A percentile compares a stretch with the other conserved stretches of the same genome.
Conservation (phyloP, 805 yeast genomes). For the Candida dajiaensis region DNA sequence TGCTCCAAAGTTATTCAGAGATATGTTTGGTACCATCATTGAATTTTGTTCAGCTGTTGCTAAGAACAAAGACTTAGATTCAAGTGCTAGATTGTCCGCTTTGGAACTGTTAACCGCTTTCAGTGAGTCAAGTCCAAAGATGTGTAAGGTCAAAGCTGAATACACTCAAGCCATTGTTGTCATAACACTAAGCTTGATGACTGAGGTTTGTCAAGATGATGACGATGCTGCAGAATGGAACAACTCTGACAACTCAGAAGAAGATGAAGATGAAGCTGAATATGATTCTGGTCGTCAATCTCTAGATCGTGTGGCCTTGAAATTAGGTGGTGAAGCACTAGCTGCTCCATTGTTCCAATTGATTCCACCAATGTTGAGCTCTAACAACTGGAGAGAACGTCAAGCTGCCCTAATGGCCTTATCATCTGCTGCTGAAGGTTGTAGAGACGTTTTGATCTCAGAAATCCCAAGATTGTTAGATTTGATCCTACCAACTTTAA, state of each 20-base stretch:
- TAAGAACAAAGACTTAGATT: constrained; percentile 74
- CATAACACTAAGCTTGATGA: constrained; percentile 75
- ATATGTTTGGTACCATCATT: constrained; percentile 84
- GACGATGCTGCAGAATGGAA: constrained; percentile 89
- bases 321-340: constrained; percentile 74
- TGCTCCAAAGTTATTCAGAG: constrained; percentile 91
- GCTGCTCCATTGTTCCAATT: constrained; percentile 84
- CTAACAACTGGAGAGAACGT: constrained; percentile 85
- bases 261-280: constrained; percentile 79
- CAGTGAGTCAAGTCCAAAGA: constrained; percentile 87
- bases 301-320: constrained; percentile 84
- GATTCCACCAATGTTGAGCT: constrained; percentile 75
- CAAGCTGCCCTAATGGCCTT: constrained; percentile 97
- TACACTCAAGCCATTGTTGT: constrained; percentile 71
- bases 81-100: constrained; percentile 76
- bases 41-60: constrained; percentile 82
- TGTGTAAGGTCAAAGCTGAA: constrained; percentile 78
- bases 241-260: constrained; percentile 69
- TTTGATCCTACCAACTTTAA: constrained; percentile 76
- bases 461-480: constrained; percentile 81
- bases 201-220: constrained; percentile 86
- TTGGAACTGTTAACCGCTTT: constrained; percentile 86
- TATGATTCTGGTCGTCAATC: constrained; percentile 92
- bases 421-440: constrained; percentile 96
- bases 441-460: constrained; percentile 77